These are phyloP conservation scores for Paracoccidioides brasiliensis DNA, from an alignment of 2,329 filamentous ascomycete genomes.

Conservation along the genomic window DNA sequence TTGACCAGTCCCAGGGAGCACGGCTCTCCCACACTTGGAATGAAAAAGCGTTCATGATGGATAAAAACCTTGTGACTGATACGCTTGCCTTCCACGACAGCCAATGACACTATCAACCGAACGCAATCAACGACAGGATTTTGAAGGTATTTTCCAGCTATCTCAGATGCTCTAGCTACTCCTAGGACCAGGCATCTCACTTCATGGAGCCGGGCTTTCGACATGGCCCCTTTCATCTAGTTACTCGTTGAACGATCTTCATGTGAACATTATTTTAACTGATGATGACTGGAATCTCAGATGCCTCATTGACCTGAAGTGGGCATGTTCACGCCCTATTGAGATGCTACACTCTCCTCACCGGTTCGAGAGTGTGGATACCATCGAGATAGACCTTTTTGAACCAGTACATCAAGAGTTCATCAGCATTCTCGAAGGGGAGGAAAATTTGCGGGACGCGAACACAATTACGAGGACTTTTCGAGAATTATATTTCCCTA, in stretches of 20 bases:
- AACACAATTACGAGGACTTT: no score
- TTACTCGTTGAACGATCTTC: slow-evolving; percentile 25
- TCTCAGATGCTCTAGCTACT: slow-evolving; percentile 17
- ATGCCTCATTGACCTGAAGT: slow-evolving; percentile 20
- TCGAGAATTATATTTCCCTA: no score
- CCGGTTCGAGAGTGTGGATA: background rate
- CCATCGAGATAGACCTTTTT: no score
- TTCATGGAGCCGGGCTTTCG: slow-evolving; percentile 20
- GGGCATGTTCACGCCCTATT: background rate
- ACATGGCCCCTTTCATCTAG: slow-evolving; percentile 24
- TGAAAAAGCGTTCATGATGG: no score
- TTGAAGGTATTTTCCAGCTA: no score
- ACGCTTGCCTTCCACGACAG: background rate
- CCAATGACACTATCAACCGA: background rate
- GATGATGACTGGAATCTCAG: slow-evolving; percentile 22
- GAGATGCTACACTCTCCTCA: background rate
- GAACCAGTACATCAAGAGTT: no score
- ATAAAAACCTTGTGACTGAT: background rate
- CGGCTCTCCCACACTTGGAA: no score
- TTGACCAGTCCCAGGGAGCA: no score
- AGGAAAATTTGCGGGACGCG: no score
- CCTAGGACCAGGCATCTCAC: slow-evolving; percentile 15
- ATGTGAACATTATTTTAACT: slow-evolving; percentile 26
- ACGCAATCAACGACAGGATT: slow-evolving; percentile 2
- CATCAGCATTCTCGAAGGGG: no score